These are phyloP conservation scores for Aegle marmelos DNA, from an alignment of 345 rosid species.

Conservation along the genomic window DNA sequence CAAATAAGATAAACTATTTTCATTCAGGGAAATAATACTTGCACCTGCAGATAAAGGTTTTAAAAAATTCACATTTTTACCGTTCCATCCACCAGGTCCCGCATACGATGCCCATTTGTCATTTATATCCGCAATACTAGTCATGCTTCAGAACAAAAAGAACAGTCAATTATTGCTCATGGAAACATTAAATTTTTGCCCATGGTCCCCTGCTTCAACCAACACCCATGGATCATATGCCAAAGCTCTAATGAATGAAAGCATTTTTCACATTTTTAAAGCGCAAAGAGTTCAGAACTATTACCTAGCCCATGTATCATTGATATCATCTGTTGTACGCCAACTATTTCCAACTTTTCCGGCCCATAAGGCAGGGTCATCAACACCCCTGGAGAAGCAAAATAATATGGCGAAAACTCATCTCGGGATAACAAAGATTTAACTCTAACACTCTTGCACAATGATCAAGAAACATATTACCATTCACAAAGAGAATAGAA, in stretches of 20 bases:
- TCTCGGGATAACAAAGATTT: not conserved
- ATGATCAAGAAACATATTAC: conserved; percentile 32
- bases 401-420: conserved; percentile 8
- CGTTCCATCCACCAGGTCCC: conserved; percentile 99
- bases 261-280: not conserved
- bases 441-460: not conserved
- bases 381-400: conserved; percentile 70
- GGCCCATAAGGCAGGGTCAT: conserved; percentile 96
- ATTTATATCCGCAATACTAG: conserved; percentile 85
- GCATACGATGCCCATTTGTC: conserved; percentile 96
- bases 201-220: not conserved
- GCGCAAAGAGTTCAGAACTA: conserved; percentile 16
- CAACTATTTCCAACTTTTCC: conserved; percentile 93
- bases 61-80: conserved; percentile 32
- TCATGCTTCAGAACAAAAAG: conserved; percentile 60
- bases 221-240: not conserved
- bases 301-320: conserved; percentile 95
- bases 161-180: not conserved
- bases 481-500: conserved; percentile 96
- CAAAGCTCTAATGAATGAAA: not conserved
- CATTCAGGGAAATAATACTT: not conserved
- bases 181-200: not conserved
- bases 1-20: conserved; percentile 10
- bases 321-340: conserved; percentile 95
- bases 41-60: not conserved